Evolutionary conservation across 225 moss, liverwort and hornwort genomes (phyloP).

Genomic region (Polytrichum formosum): DNA sequence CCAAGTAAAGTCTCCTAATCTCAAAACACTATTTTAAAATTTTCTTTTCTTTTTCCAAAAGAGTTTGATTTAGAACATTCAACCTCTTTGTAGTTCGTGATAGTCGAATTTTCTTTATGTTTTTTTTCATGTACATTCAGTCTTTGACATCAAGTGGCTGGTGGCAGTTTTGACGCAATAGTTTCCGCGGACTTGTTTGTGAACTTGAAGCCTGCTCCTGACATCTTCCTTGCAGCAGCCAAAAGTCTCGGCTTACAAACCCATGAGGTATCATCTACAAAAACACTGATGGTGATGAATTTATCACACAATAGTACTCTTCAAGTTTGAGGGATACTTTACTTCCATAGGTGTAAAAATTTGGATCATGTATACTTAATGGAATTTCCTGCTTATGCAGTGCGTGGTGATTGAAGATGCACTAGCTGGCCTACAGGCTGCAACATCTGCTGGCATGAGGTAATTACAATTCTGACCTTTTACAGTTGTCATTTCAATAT

Average conservation of each 20-base stretch:
- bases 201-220: constrained; percentile 93
- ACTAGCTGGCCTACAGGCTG: constrained; percentile 83
- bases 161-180: constrained; percentile 80
- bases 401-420: constrained; percentile 98
- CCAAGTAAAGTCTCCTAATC: constrained; percentile 42
- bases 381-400: constrained; percentile 24
- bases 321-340: not conserved
- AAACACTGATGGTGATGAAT: not conserved
- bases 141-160: constrained; percentile 9
- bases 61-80: not conserved
- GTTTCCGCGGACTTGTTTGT: constrained; percentile 91
- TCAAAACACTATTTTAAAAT: not conserved
- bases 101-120: not conserved
- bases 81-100: not conserved
- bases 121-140: not conserved
- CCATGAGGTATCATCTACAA: constrained; percentile 43
- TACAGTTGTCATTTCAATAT: too few relatives aligned
- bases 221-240: constrained; percentile 88
- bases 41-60: not conserved
- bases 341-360: too few relatives aligned
- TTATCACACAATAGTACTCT: not conserved
- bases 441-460: constrained; percentile 97
- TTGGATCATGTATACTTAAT: not conserved
- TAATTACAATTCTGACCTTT: constrained; percentile 15
- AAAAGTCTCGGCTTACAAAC: constrained; percentile 64